Conservation (phyloP, 129 eudicot genomes). For the Escallonia herrerae region DNA sequence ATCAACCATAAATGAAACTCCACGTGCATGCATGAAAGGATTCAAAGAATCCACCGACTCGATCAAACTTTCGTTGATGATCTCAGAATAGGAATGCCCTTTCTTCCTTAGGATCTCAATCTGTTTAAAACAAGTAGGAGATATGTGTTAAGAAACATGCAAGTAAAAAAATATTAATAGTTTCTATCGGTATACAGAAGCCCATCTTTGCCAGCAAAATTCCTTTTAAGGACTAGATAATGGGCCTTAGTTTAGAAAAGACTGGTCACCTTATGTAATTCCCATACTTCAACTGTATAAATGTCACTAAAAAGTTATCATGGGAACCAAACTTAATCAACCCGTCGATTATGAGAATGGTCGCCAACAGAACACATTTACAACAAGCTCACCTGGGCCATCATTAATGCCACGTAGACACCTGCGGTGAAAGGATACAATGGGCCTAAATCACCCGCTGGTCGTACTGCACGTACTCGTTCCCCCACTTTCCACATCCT, state of each 20-base stretch:
- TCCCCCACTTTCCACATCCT: constrained; percentile 99
- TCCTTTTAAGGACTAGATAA: neutral
- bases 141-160: neutral
- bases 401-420: constrained; percentile 97
- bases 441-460: constrained; percentile 89
- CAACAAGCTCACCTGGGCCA: constrained; percentile 78
- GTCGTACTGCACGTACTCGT: constrained; percentile 65
- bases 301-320: too few species aligned
- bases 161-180: neutral
- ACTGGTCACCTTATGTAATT: too few species aligned
- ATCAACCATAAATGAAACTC: constrained; percentile 97
- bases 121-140: constrained; percentile 18
- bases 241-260: too few species aligned
- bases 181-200: neutral
- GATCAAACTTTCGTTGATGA: constrained; percentile 89
- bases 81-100: constrained; percentile 97
- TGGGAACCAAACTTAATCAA: too few species aligned
- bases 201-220: neutral
- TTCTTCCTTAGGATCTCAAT: constrained; percentile 94
- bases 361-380: too few species aligned
- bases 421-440: constrained; percentile 97
- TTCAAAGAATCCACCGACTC: constrained; percentile 93
- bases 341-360: too few species aligned
- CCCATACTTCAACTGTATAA: too few species aligned
- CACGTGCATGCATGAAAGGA: constrained; percentile 99